Base-by-base conservation (phyloP, 495 filamentous ascomycete genomes). In the Annulohypoxylon moriforme region DNA sequence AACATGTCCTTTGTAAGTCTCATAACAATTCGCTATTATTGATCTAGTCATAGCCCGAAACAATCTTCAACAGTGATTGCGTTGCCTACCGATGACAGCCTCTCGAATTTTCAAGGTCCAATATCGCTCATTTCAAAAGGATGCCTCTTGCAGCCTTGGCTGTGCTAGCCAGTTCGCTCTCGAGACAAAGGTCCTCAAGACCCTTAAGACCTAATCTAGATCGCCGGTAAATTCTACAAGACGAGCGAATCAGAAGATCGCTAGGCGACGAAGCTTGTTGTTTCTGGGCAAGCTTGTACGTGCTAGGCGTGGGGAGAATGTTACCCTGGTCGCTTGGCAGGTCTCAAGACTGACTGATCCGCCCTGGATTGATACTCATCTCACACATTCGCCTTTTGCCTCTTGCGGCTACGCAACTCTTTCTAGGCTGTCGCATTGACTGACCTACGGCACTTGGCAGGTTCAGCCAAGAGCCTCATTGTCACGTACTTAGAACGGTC, bases 341-440 rank as follows among this genome's bases (percentile, higher is more conserved):
- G 79, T 81, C 79, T 81, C 79, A 81, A 79, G 76, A 78, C 63
- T 69, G 72, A 74, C 60, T 74, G 73, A 74, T 61, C 76, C 71
- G 57, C 71, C 62, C 16, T 60, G 33, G 33, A 69, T 67, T 75
- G 72, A 73, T 67, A 70, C 72, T 68, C 62, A 50, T 61, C 67
- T 73, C 71, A 74, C 69, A 72, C 72, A 68, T 53, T 55, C 62
- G 60, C 70, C 60, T 68, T 60, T 58, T 49, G 38, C 70, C 33
- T 71, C 57, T 25, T 66, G 33, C 55, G 25, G 29, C 58, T 53
- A 34, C 50, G 46, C 46, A 24, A 57, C 27, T 60, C 59, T 58
- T 24, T 65, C 56, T 47, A 38, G 55, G 53, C 47, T 49, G 44
- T 60, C 64, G 72, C 69, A 76, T 71, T 67, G 68, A 67, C 69